Evolutionary conservation across 2,329 filamentous ascomycete genomes (phyloP).

Genomic region (Aspergillus terreus): DNA sequence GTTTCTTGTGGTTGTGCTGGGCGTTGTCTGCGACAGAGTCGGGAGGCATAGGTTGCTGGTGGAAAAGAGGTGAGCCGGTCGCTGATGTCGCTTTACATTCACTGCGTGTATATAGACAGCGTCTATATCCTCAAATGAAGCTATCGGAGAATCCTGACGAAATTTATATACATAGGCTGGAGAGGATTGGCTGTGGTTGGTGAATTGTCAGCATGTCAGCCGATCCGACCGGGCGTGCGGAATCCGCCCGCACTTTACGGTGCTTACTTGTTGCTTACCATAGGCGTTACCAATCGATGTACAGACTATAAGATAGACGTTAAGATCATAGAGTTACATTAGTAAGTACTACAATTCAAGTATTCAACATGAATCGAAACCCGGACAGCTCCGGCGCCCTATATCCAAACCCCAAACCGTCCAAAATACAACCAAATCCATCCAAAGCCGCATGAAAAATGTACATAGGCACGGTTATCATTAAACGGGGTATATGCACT

Average conservation of each 20-base stretch:
- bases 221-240: conserved; percentile 18
- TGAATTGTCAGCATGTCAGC: not conserved
- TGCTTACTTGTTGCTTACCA: not conserved
- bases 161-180: not conserved
- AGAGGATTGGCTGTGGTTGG: too few species aligned
- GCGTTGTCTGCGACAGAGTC: conserved; percentile 1
- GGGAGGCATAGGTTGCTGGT: conserved; percentile 19
- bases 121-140: not conserved
- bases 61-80: not conserved
- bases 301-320: too few species aligned
- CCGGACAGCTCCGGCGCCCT: too few species aligned
- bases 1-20: conserved; percentile 5
- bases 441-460: not conserved
- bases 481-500: not conserved
- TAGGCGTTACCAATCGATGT: too few species aligned
- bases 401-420: too few species aligned
- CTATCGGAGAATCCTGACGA: not conserved
- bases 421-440: too few species aligned
- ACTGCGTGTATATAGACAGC: not conserved
- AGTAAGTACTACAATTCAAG: too few species aligned
- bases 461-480: not conserved
- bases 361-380: too few species aligned
- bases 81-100: not conserved
- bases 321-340: too few species aligned
- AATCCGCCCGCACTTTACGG: conserved; percentile 15